A percentile compares a stretch with the other conserved stretches of the same genome.
These are phyloP conservation scores for Pleoardoris graminearum DNA, from an alignment of 2,329 filamentous ascomycete species.

Conservation along the genomic window DNA sequence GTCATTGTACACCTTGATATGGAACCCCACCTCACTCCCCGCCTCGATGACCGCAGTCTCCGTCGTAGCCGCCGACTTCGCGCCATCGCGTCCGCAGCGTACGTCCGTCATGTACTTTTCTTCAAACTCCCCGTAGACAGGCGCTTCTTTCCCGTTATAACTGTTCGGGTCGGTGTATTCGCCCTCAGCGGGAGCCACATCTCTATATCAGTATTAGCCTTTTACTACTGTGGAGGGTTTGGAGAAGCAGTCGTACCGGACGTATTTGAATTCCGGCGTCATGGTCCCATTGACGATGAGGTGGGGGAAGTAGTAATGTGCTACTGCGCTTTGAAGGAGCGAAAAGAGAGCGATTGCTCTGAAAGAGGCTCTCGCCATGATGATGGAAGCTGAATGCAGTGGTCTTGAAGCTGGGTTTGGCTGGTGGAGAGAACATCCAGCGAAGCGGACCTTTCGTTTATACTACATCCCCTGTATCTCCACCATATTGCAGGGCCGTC, in stretches of 20 bases:
- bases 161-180: background rate
- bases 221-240: background rate
- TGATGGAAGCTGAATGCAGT: background rate
- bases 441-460: background rate
- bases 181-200: constrained; percentile 2
- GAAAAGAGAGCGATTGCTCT: background rate
- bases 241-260: background rate
- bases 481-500: background rate
- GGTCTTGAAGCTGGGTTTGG: background rate
- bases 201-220: background rate
- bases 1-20: constrained; percentile 7
- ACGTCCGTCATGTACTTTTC: constrained; percentile 9
- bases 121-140: constrained; percentile 11
- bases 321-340: constrained; percentile 4
- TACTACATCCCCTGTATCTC: background rate
- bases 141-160: constrained; percentile 12
- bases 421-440: background rate
- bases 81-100: constrained; percentile 9
- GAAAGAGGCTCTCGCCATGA: background rate
- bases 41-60: constrained; percentile 5
- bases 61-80: background rate
- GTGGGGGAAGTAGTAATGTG: constrained; percentile 13
- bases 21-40: constrained; percentile 7
- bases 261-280: constrained; percentile 15
- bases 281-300: constrained; percentile 11